phyloP scores from a whole-genome alignment of 129 eudicot species.

The Glebionis coronaria region DNA sequence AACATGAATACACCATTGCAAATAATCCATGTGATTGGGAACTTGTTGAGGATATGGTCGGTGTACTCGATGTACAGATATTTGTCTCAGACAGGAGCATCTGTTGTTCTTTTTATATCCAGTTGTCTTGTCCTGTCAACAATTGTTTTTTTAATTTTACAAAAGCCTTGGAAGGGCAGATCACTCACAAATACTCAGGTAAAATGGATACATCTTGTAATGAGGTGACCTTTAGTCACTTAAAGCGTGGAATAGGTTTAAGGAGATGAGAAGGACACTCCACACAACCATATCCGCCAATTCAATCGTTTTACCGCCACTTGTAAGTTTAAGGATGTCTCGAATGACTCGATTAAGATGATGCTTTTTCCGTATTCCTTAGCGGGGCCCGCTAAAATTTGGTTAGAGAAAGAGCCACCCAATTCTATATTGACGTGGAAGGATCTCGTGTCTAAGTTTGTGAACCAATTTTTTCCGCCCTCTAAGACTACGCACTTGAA shows the following conservation, averaged over 20 bases:
- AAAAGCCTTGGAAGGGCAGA: slow-evolving; percentile 94
- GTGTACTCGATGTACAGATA: slow-evolving; percentile 84
- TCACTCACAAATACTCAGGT: slow-evolving; percentile 85
- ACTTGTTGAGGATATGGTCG: slow-evolving; percentile 94
- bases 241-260: slow-evolving; percentile 36
- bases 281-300: no score
- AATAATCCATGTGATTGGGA: slow-evolving; percentile 71
- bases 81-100: slow-evolving; percentile 77
- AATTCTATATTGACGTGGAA: no score
- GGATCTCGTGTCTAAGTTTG: no score
- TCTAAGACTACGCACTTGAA: no score
- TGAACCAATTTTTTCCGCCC: no score
- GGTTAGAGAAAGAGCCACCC: no score
- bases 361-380: no score
- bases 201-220: background rate
- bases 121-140: slow-evolving; percentile 76
- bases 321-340: no score
- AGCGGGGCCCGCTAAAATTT: no score
- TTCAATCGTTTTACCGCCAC: no score
- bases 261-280: no score
- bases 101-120: slow-evolving; percentile 85
- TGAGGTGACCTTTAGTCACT: slow-evolving; percentile 7
- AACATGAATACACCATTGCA: slow-evolving; percentile 85
- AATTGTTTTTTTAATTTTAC: slow-evolving; percentile 57
- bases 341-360: no score